Evolutionary conservation across 108 stramenopile species (phyloP).

Genomic region (Seminavis robusta): DNA sequence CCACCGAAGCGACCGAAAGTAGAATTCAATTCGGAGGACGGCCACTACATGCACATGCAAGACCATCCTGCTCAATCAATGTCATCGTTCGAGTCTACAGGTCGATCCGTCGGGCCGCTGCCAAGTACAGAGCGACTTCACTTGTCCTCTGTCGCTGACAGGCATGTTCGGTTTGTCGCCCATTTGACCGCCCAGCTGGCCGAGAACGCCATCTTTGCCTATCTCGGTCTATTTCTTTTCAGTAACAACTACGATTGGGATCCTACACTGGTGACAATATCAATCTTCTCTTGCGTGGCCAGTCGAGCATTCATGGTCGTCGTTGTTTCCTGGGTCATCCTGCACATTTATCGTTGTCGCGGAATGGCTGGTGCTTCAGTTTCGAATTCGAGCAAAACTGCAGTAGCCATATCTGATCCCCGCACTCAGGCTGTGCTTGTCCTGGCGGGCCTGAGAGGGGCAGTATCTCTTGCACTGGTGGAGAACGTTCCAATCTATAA

Average conservation of each 20-base stretch:
- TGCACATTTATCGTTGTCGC: conserved; percentile 44
- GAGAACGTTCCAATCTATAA: conserved; percentile 86
- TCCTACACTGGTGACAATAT: conserved; percentile 50
- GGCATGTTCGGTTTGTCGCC: conserved; percentile 81
- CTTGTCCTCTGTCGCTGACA: conserved; percentile 47
- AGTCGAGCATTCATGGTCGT: conserved; percentile 75
- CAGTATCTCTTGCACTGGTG: conserved; percentile 82
- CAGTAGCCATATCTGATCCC: conserved; percentile 26
- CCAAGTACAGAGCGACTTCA: too few species aligned
- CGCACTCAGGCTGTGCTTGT: conserved; percentile 71
- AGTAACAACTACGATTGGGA: conserved; percentile 62
- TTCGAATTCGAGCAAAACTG: too few species aligned
- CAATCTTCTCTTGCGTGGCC: conserved; percentile 55
- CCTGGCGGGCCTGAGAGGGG: conserved; percentile 83
- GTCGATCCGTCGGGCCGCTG: not conserved
- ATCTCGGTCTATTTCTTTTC: conserved; percentile 85
- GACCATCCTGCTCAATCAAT: not conserved
- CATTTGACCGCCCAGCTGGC: conserved; percentile 63
- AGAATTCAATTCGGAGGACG: not conserved
- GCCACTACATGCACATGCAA: not conserved
- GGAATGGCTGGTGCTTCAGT: conserved; percentile 10
- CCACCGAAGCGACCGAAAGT: not conserved
- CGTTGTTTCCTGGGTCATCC: conserved; percentile 46
- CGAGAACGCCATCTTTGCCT: conserved; percentile 86
- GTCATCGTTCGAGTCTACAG: not conserved